Conservation (phyloP, 2,329 filamentous ascomycete species). For the Penicillium sp. region DNA sequence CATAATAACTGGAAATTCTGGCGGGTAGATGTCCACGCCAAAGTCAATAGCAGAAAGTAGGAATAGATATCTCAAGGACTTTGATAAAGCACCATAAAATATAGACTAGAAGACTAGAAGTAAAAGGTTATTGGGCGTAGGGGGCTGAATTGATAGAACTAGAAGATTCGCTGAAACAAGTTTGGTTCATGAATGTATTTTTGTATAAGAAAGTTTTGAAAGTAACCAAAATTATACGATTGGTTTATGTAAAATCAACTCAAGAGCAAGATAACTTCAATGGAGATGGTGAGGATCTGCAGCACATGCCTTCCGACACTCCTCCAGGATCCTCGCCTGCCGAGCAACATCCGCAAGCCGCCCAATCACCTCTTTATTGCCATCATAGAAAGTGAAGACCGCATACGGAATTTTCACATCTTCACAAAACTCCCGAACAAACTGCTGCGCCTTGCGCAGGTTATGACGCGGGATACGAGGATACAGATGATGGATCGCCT, state of each 20-base stretch:
- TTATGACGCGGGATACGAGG: conserved; percentile 81
- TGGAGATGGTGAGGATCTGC: conserved; percentile 16
- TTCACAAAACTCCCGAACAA: conserved; percentile 75
- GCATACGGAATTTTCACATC: conserved; percentile 81
- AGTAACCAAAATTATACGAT: background rate
- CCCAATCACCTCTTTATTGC: conserved; percentile 73
- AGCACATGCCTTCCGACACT: conserved; percentile 58
- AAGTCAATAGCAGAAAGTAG: too few relatives aligned
- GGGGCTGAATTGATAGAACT: background rate
- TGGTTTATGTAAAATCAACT: background rate
- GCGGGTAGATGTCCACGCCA: too few relatives aligned
- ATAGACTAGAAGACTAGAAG: too few relatives aligned
- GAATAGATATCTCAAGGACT: too few relatives aligned
- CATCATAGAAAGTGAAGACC: conserved; percentile 75
- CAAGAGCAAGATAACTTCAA: conserved; percentile 5
- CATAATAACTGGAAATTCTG: too few relatives aligned
- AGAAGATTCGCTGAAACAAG: background rate
- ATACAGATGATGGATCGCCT: conserved; percentile 80
- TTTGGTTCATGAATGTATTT: background rate
- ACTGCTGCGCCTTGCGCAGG: conserved; percentile 66
- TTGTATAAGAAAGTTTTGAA: too few relatives aligned
- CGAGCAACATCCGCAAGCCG: conserved; percentile 70
- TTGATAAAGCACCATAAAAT: too few relatives aligned
- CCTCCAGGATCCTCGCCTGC: conserved; percentile 69
- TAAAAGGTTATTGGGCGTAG: background rate